Evolutionary conservation across 2,329 filamentous ascomycete genomes (phyloP).

Genomic region (Onygenales sp.): DNA sequence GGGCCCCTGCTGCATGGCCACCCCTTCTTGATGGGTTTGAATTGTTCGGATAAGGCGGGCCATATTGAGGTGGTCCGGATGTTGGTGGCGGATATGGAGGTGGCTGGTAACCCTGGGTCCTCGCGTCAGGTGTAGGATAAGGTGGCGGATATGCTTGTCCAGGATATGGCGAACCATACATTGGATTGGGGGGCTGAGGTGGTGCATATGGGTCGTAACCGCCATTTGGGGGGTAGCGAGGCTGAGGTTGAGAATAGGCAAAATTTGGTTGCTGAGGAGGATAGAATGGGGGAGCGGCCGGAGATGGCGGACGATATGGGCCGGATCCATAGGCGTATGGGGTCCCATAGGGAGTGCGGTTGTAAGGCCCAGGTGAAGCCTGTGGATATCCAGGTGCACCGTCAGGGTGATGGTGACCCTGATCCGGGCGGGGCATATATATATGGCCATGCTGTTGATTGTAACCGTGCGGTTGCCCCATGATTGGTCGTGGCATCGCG

Average conservation of each 20-base stretch:
- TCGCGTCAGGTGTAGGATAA: conserved; percentile 13
- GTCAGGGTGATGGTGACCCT: conserved; percentile 10
- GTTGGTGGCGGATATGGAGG: conserved; percentile 11
- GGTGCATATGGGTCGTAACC: conserved; percentile 13
- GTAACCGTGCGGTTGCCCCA: conserved; percentile 13
- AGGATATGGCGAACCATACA: conserved; percentile 16
- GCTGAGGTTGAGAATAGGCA: conserved; percentile 14
- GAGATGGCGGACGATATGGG: conserved; percentile 23
- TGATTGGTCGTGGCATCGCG: conserved; percentile 19
- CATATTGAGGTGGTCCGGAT: conserved; percentile 10
- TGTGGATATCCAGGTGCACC: conserved; percentile 9
- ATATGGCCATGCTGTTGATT: conserved; percentile 8
- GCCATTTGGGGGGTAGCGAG: conserved; percentile 12
- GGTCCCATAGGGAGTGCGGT: conserved; percentile 21
- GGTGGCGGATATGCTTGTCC: conserved; percentile 14
- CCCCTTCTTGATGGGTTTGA: conserved; percentile 5
- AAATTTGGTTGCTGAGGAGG: conserved; percentile 13
- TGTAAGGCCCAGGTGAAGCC: conserved; percentile 20
- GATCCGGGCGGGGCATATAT: conserved; percentile 11
- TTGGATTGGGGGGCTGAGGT: conserved; percentile 11
- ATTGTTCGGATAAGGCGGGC: conserved; percentile 6
- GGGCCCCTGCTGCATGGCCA: background rate
- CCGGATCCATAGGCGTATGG: conserved; percentile 22
- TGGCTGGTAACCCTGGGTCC: conserved; percentile 11
- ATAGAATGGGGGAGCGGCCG: conserved; percentile 15